Evolutionary conservation across 2,329 filamentous ascomycete species (phyloP), one percentile per base, ranked within the genome.

Genomic region (Sclerotinia minor): DNA sequence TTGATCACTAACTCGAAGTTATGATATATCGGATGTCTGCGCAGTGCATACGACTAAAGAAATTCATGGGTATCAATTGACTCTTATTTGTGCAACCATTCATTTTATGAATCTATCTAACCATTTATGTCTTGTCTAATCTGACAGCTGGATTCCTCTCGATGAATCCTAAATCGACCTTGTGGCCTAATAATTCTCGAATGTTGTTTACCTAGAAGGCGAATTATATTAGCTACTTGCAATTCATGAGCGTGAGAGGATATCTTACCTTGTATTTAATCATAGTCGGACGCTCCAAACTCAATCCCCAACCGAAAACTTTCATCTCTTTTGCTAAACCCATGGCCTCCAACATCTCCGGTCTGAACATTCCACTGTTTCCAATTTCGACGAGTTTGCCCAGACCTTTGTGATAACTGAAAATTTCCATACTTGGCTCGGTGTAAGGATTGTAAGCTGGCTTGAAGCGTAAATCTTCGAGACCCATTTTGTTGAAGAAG

Each of bases 361-460:
- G 94, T 73, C 95, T 86, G 88, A 99, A 99, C 94, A 99, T 98
- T 71, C 95, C 95, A 75, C 90, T 94, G 82, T 99, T 98, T 69
- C 95, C 95, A 77, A 98, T 98, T 82, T 98, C 95, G 35, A 98
- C 92, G 82, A 96, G 90, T 83, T 96, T 96, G 75, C 87, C 87
- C 61, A 97, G 82, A 4, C 93, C 94, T 76, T 90, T 87, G 83
- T 98, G 95, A 83, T 90, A 98, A 72, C 92, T 92, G 81, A 98
- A 99, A 73, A 99, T 96, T 81, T 99, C 95, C 93, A 99, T 96
- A 78, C 90, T 91, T 41, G 95, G 94, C 81, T 99, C 95, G 38
- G 93, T 97, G 83, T 96, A 94, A 0, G 92, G 92, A 81, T 97
- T 96, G 82, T 96, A 96, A 0, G 95, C 95, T 24, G 95, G 95